Base-by-base conservation (phyloP, 2,329 filamentous ascomycete species). In the Colletotrichum tofieldiae region DNA sequence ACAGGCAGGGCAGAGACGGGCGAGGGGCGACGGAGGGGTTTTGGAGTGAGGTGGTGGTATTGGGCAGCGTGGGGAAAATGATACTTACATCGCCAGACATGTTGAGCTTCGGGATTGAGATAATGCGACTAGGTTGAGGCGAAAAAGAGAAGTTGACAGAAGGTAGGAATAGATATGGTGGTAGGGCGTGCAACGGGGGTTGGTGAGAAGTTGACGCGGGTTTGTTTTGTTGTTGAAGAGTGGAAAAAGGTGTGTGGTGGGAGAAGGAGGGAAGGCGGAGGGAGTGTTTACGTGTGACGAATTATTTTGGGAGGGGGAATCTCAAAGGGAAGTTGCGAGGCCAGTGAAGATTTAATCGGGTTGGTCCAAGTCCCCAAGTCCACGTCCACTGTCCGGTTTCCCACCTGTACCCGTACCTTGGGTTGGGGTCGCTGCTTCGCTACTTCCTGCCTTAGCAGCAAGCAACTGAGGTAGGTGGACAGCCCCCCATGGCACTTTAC, bases 21-120 rank as follows among this genome's bases (percentile, higher is more conserved):
- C 54, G 70, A 65, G 32, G 64, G 65, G 70, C 51, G 60, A 35
- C 65, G 52, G 65, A 70, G 70, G 65, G 71, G 72, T 68, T 64
- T 63, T 67, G 62, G 62, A 68, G 65, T 65, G 63, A 55, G 61
- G 69, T 60, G 51, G 60, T 69, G 49, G 54, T 70, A 37, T 72
- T 72, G 72, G 64, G 73, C 71, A 64, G 32, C 67, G 62, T 59
- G 67, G 62, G 70, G 65, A 55, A 66, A 67, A 67, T 60, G 59
- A 51, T 72, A 75, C 73, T 74, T 74, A 75, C 73, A 68, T 75
- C 73, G 65, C 71, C 67, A 61, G 73, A 73, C 73, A 75, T 75
- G 63, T 66, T 75, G 73, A 67, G 58, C 61, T 73, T 65, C 41
- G 20, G 59, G 52, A 60, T 62, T 70, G 70, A 60, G 56, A 39